phyloP scores from a whole-genome alignment of 768 basidiomycete species.

The Mycena filopes region DNA sequence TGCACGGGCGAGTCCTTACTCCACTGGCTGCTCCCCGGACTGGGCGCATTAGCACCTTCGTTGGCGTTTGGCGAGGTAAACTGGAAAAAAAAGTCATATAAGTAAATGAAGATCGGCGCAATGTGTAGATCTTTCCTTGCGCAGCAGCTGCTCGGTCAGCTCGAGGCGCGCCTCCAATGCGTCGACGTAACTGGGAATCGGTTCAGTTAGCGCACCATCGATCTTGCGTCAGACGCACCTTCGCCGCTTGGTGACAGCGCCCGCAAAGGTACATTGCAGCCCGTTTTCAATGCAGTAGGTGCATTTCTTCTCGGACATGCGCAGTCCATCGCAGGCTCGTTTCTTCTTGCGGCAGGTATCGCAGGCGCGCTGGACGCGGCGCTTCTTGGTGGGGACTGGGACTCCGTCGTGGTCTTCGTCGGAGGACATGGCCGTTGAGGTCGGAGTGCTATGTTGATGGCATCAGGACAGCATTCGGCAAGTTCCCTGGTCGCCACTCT shows the following conservation, averaged over 20 bases:
- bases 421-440: neutral
- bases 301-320: constrained; percentile 10
- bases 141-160: neutral
- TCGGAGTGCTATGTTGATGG: too few species aligned
- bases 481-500: too few species aligned
- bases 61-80: neutral
- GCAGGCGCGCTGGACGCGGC: constrained; percentile 15
- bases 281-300: constrained; percentile 2
- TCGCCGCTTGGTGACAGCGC: neutral
- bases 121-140: neutral
- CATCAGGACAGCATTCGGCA: too few species aligned
- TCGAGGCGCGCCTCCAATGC: constrained; percentile 3
- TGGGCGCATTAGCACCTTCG: neutral
- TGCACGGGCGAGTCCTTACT: neutral
- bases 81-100: neutral
- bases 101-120: neutral
- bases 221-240: neutral
- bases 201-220: neutral
- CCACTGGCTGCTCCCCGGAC: constrained; percentile 1
- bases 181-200: neutral
- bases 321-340: neutral
- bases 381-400: neutral
- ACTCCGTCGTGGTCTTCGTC: neutral
- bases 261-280: neutral
- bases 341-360: constrained; percentile 7